phyloP scores from a whole-genome alignment of 495 filamentous ascomycete species.

The Mytilinidion resinicola region DNA sequence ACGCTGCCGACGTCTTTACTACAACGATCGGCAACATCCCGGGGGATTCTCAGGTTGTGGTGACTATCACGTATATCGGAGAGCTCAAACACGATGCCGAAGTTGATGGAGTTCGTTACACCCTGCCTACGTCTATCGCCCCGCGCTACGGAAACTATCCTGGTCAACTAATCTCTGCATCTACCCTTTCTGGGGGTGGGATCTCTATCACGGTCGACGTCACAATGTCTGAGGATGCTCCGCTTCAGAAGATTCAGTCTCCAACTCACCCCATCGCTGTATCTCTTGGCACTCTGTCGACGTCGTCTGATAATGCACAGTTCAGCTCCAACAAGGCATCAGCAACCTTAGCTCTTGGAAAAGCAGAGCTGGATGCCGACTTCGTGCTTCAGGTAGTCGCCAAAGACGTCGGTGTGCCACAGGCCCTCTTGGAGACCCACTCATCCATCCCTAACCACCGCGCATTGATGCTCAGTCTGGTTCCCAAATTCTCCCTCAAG shows the following conservation, averaged over 20 bases:
- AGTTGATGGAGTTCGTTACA: slow-evolving; percentile 57
- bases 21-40: slow-evolving; percentile 60
- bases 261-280: slow-evolving; percentile 62
- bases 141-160: slow-evolving; percentile 56
- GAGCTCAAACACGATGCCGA: slow-evolving; percentile 63
- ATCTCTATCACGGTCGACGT: slow-evolving; percentile 45
- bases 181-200: neutral
- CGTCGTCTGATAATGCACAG: slow-evolving; percentile 31
- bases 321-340: slow-evolving; percentile 52
- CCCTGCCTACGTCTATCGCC: slow-evolving; percentile 55
- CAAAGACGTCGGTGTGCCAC: slow-evolving; percentile 48
- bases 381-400: slow-evolving; percentile 52
- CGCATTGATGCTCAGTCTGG: slow-evolving; percentile 60
- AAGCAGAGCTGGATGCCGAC: slow-evolving; percentile 43
- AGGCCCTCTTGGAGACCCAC: slow-evolving; percentile 58
- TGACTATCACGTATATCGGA: slow-evolving; percentile 58
- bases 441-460: slow-evolving; percentile 52
- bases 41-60: slow-evolving; percentile 43
- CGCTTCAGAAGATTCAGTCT: slow-evolving; percentile 55
- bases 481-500: slow-evolving; percentile 56
- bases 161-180: neutral
- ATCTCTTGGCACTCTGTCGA: slow-evolving; percentile 52
- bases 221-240: slow-evolving; percentile 46
- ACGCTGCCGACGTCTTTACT: slow-evolving; percentile 57
- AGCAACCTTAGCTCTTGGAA: slow-evolving; percentile 49